Percentiles rank a stretch among this genome's conserved stretches.
These are phyloP conservation scores for Cadophora malorum DNA, from an alignment of 2,329 filamentous ascomycete genomes.

Conservation along the genomic window DNA sequence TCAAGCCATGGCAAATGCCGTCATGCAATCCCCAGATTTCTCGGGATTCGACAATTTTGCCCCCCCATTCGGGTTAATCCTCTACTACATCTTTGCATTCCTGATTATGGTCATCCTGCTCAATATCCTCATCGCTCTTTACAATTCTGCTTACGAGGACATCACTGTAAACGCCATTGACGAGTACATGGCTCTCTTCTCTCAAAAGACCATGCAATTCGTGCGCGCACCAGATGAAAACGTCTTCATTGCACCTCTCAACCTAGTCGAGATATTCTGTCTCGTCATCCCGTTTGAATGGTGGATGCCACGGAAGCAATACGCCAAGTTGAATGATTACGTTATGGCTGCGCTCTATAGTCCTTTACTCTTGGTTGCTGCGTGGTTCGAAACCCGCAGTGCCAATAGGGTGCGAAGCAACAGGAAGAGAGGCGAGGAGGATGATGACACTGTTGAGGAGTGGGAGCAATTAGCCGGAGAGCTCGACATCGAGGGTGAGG, in stretches of 20 bases:
- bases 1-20: slow-evolving; percentile 83
- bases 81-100: slow-evolving; percentile 98
- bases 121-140: slow-evolving; percentile 96
- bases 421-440: slow-evolving; percentile 79
- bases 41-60: slow-evolving; percentile 86
- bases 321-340: slow-evolving; percentile 84
- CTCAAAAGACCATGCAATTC: slow-evolving; percentile 95
- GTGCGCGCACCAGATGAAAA: slow-evolving; percentile 97
- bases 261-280: slow-evolving; percentile 85
- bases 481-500: slow-evolving; percentile 81
- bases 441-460: slow-evolving; percentile 88
- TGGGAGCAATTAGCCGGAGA: slow-evolving; percentile 84
- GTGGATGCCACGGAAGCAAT: slow-evolving; percentile 78
- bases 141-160: slow-evolving; percentile 93
- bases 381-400: slow-evolving; percentile 70
- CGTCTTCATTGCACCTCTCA: slow-evolving; percentile 95
- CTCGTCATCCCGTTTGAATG: slow-evolving; percentile 87
- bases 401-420: slow-evolving; percentile 75
- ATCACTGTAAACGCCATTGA: slow-evolving; percentile 86
- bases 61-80: slow-evolving; percentile 89
- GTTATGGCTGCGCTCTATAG: slow-evolving; percentile 89
- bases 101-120: slow-evolving; percentile 93
- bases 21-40: slow-evolving; percentile 94
- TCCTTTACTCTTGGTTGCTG: slow-evolving; percentile 80
- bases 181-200: slow-evolving; percentile 92